These are phyloP conservation scores for Blastomyces gilchristii DNA, from an alignment of 2,329 filamentous ascomycete species.

Conservation along the genomic window DNA sequence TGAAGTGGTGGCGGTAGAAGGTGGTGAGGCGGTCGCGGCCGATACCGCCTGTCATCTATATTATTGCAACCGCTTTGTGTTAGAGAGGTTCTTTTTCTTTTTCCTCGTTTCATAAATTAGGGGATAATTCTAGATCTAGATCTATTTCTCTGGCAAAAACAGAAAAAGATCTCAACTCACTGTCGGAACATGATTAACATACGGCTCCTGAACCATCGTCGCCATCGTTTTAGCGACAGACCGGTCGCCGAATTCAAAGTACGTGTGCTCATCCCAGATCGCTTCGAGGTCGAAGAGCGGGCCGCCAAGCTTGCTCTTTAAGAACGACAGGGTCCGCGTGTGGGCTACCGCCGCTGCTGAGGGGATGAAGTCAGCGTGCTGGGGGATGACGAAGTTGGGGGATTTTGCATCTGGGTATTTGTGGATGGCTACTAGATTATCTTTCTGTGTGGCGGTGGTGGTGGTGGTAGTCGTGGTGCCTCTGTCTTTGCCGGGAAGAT, in stretches of 20 bases:
- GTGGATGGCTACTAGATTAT: constrained; percentile 22
- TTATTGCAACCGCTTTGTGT: not conserved
- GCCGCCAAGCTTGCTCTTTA: constrained; percentile 53
- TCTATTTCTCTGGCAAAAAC: no score
- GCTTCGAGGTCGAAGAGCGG: constrained; percentile 64
- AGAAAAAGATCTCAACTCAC: constrained; percentile 29
- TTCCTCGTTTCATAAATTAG: no score
- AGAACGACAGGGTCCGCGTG: constrained; percentile 53
- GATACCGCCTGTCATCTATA: constrained; percentile 54
- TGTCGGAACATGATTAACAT: constrained; percentile 30
- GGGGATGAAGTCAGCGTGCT: constrained; percentile 43
- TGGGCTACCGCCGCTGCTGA: constrained; percentile 52
- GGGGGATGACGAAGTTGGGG: constrained; percentile 41
- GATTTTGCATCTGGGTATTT: constrained; percentile 39
- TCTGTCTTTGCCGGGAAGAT: constrained; percentile 20
- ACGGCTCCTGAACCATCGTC: constrained; percentile 21
- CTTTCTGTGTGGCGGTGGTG: constrained; percentile 12
- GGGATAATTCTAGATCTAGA: no score
- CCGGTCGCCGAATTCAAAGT: constrained; percentile 58
- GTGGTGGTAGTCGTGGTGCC: not conserved
- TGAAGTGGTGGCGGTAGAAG: constrained; percentile 66
- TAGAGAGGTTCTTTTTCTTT: not conserved
- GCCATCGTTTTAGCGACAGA: constrained; percentile 47
- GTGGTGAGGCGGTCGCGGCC: constrained; percentile 51
- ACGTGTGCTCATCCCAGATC: constrained; percentile 70